Conservation (phyloP, 441 rosid species). For the Lepidium campestre region DNA sequence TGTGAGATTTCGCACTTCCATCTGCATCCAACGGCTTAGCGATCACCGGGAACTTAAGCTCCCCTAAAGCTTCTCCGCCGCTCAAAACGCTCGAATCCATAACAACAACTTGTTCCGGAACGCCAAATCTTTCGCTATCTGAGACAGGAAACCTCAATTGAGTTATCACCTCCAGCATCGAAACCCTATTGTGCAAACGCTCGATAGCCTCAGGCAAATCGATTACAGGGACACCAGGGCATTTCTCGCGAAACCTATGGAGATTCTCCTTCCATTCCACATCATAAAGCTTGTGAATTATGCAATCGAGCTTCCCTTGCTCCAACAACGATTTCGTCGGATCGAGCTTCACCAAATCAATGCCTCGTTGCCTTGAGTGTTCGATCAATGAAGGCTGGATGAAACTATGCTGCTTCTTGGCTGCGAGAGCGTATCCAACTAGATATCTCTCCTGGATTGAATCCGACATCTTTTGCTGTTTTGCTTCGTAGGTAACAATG, state of each 20-base stretch:
- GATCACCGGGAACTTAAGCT: constrained; percentile 50
- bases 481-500: constrained; percentile 7
- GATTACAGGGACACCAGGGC: constrained; percentile 47
- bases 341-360: constrained; percentile 48
- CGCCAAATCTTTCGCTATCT: constrained; percentile 30
- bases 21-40: constrained; percentile 69
- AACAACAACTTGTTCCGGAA: constrained; percentile 54
- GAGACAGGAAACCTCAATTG: constrained; percentile 28
- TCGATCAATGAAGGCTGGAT: constrained; percentile 48
- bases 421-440: constrained; percentile 58
- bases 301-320: constrained; percentile 69
- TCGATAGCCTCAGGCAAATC: constrained; percentile 50
- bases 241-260: constrained; percentile 21
- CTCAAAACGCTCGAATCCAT: constrained; percentile 35
- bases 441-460: constrained; percentile 18
- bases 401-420: constrained; percentile 52
- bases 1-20: constrained; percentile 61
- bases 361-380: constrained; percentile 37
- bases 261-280: constrained; percentile 46
- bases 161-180: constrained; percentile 70
- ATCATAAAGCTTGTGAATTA: constrained; percentile 65
- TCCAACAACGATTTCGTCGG: constrained; percentile 38
- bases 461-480: constrained; percentile 26
- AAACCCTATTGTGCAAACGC: constrained; percentile 45
- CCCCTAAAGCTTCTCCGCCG: constrained; percentile 28